These are phyloP conservation scores for Rehmannia glutinosa DNA, from an alignment of 257 asterid species.

Conservation along the genomic window DNA sequence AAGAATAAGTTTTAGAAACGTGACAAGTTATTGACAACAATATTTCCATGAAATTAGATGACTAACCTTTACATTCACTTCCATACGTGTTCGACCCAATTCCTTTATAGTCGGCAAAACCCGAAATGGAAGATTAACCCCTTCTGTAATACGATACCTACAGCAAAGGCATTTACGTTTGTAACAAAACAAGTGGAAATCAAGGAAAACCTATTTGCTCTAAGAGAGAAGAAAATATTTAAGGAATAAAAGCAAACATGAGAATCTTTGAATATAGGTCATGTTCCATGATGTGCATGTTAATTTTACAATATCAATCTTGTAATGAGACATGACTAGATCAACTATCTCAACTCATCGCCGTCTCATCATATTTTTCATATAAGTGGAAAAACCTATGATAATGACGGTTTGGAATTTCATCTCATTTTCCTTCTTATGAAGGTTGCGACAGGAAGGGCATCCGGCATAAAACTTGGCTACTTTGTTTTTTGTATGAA, in stretches of 20 bases:
- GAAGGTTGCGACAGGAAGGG: no score
- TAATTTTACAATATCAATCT: no score
- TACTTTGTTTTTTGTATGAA: no score
- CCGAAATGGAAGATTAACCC: constrained; percentile 98
- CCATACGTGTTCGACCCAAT: constrained; percentile 99
- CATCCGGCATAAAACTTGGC: no score
- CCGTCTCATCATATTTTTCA: no score
- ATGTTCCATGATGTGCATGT: no score
- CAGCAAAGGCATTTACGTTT: constrained; percentile 19
- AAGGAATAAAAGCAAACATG: background rate
- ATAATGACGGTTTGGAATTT: no score
- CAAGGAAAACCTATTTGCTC: background rate
- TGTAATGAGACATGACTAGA: no score
- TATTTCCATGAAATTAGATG: constrained; percentile 14
- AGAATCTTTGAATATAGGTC: background rate
- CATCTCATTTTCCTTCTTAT: no score
- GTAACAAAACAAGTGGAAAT: constrained; percentile 13
- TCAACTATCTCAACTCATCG: no score
- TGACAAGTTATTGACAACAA: background rate
- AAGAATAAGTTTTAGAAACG: constrained; percentile 1
- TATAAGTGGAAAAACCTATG: no score
- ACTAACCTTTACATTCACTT: constrained; percentile 97
- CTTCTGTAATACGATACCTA: constrained; percentile 98
- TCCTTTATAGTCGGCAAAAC: constrained; percentile 98
- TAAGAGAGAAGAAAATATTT: background rate